A percentile compares a stretch with the other conserved stretches of the same genome.
phyloP scores from a whole-genome alignment of 257 asterid species.

The Solanum piurae region DNA sequence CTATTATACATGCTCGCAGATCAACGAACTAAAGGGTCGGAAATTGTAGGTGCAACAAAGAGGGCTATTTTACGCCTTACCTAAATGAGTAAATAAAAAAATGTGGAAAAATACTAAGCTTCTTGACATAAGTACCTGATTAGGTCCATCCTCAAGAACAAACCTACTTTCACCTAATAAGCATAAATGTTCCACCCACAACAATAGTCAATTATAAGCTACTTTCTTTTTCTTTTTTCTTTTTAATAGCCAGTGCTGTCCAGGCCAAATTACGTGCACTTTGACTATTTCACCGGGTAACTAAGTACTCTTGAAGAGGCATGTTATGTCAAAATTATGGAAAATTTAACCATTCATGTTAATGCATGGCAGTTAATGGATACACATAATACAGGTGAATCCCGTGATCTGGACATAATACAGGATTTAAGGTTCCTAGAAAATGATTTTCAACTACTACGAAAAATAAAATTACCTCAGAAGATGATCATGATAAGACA shows the following conservation, averaged over 20 bases:
- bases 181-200: too few relatives aligned
- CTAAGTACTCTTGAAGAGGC: too few relatives aligned
- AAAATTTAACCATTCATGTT: not conserved
- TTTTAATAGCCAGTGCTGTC: not conserved
- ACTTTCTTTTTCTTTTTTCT: not conserved
- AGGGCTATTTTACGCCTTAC: not conserved
- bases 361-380: too few relatives aligned
- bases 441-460: too few relatives aligned
- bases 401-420: too few relatives aligned
- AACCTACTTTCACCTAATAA: not conserved
- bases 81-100: not conserved
- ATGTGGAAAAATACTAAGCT: not conserved
- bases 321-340: too few relatives aligned
- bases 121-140: not conserved
- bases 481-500: conserved; percentile 36
- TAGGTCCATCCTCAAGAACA: not conserved
- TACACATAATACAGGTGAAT: too few relatives aligned
- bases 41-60: not conserved
- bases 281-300: not conserved
- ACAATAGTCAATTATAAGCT: too few relatives aligned
- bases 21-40: too few relatives aligned
- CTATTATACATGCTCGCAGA: too few relatives aligned
- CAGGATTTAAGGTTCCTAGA: too few relatives aligned
- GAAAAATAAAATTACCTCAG: conserved; percentile 20
- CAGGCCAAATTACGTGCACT: not conserved